Evolutionary conservation across 345 rosid genomes (phyloP), one percentile per base, ranked within the genome.

Genomic region (Hypericum androsaemum): DNA sequence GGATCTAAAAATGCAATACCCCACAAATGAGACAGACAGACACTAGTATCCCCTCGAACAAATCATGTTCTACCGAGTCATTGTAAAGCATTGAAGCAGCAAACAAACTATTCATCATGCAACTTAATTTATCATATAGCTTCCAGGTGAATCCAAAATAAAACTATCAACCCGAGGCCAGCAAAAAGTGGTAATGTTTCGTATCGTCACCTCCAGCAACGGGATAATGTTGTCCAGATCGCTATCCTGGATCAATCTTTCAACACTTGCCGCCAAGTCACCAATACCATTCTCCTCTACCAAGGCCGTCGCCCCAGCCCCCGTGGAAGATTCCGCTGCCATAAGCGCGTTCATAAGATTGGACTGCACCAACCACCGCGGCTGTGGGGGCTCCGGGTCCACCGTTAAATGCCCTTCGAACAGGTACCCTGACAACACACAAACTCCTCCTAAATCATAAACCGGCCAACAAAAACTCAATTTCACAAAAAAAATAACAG

Each of bases 371-470:
- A 92, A 68, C 98, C 96, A 88, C 8, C 74, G 86, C 57, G 96
- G 98, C 61, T 62, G 87, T 0, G 96, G 84, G 7, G 96, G 98
- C 75, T 92, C 96, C 7, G 89, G 86, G 75, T 88, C 98, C 66
- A 92, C 95, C 0, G 94, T 92, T 16, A 92, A 68, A 71, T 92
- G 98, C 47, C 95, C 96, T 62, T 88, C 98, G 55, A 92, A 88
- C 56, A 85, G 81, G 70, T 88, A 88, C 28, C 96, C 95, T 83
- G n/a, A 28, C 61, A 15, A 22, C 32, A 22, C 32, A 22, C 51
- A 0, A 32, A 56, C 43, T 58, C 32, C n/a, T 6, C 47, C n/a
- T 5, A 57, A 8, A 51, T 17, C 42, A 41, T 48, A n/a, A 13
- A 6, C 5, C 39, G n/a, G n/a, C n/a, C n/a, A n/a, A n/a, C n/a